Evolutionary conservation across 306 rosid genomes (phyloP).

Genomic region (Lablab purpureus): DNA sequence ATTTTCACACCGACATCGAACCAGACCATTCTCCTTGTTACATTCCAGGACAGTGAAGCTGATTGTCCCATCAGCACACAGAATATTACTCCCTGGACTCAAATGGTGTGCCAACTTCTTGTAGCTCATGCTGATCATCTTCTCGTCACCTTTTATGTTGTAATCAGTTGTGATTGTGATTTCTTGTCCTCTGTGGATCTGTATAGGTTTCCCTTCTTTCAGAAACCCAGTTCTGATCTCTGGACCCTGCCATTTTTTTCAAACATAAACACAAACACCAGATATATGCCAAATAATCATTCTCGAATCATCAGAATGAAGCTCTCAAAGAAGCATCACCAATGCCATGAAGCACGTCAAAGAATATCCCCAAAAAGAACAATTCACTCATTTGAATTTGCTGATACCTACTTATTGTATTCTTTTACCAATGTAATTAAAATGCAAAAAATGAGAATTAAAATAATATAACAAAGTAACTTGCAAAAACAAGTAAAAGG

Average conservation of each 20-base stretch:
- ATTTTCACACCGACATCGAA: conserved; percentile 36
- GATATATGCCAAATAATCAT: background rate
- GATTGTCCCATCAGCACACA: conserved; percentile 47
- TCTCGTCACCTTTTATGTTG: conserved; percentile 37
- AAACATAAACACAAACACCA: background rate
- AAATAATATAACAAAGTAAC: background rate
- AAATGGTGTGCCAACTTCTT: conserved; percentile 22
- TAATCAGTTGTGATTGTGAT: conserved; percentile 33
- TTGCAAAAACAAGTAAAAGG: background rate
- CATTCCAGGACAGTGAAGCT: conserved; percentile 38
- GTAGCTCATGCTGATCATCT: conserved; percentile 46
- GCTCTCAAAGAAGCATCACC: background rate
- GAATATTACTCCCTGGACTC: conserved; percentile 27
- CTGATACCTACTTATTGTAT: no score
- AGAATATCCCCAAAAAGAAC: background rate
- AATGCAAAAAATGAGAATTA: background rate
- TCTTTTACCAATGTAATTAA: no score
- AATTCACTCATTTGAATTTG: background rate
- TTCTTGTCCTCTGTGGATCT: conserved; percentile 33
- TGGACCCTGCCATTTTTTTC: conserved; percentile 33
- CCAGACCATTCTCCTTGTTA: conserved; percentile 31
- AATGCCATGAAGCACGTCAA: background rate
- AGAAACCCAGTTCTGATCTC: conserved; percentile 44
- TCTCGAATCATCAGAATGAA: background rate
- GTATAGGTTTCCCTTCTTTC: conserved; percentile 24